Percentiles rank a stretch among this genome's conserved stretches.
phyloP scores from a whole-genome alignment of 768 basidiomycete species.

The Grammothele lineata region DNA sequence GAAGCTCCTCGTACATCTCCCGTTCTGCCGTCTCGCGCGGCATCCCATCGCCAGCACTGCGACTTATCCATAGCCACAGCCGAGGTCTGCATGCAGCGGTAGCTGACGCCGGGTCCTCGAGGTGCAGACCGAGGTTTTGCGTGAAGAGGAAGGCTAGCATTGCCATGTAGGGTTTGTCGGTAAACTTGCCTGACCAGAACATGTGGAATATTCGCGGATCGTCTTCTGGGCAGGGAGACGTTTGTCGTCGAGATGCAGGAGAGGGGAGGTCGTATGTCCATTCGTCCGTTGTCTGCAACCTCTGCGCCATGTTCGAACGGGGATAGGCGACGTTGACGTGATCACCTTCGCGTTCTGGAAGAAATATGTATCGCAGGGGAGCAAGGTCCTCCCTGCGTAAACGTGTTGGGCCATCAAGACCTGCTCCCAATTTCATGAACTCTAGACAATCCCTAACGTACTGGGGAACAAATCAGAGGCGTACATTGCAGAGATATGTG shows the following conservation, averaged over 20 bases:
- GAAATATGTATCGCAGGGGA: constrained; percentile 84
- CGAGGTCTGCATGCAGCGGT: constrained; percentile 78
- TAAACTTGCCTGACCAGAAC: constrained; percentile 99
- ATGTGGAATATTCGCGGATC: constrained; percentile 93
- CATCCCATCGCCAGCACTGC: constrained; percentile 87
- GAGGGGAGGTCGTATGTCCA: constrained; percentile 55
- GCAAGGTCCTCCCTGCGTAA: constrained; percentile 71
- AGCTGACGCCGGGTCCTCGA: constrained; percentile 43
- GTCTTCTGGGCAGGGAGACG: constrained; percentile 70
- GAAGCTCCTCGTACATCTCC: constrained; percentile 82
- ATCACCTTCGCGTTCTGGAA: constrained; percentile 49
- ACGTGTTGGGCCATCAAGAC: constrained; percentile 79
- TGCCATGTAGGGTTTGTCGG: constrained; percentile 97
- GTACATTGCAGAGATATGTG: constrained; percentile 3
- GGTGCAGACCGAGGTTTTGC: constrained; percentile 86
- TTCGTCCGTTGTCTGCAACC: constrained; percentile 21
- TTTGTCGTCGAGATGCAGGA: constrained; percentile 25
- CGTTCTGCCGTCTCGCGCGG: constrained; percentile 78
- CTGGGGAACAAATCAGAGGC: constrained; percentile 33
- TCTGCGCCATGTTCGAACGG: too few species aligned
- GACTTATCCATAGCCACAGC: constrained; percentile 98
- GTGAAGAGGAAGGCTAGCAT: constrained; percentile 95
- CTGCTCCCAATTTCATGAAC: constrained; percentile 84
- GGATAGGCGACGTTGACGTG: constrained; percentile 21
- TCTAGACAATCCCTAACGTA: constrained; percentile 96